These are phyloP conservation scores for Paecilomyces sp. DNA, from an alignment of 2,329 filamentous ascomycete species.

Conservation along the genomic window DNA sequence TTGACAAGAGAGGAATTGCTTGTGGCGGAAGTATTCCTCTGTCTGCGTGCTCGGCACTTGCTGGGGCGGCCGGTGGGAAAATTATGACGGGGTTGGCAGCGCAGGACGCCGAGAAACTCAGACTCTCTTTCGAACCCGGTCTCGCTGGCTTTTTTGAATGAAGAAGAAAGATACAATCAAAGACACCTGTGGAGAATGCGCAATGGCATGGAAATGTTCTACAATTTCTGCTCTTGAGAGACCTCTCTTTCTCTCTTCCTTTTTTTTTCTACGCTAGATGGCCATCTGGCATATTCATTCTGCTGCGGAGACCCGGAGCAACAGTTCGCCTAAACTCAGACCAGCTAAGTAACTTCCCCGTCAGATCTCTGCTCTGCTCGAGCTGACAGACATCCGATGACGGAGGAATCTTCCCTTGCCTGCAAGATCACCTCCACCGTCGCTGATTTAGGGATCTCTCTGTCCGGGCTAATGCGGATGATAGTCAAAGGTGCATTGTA, in stretches of 20 bases:
- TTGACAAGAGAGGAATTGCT: background rate
- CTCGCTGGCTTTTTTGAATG: background rate
- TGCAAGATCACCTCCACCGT: background rate
- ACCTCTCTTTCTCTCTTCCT: constrained; percentile 1
- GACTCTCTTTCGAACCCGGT: background rate
- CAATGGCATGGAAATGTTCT: background rate
- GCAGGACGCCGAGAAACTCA: background rate
- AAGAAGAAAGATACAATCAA: background rate
- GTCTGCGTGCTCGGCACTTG: constrained; percentile 2
- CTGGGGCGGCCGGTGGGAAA: constrained; percentile 1
- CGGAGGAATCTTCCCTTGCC: constrained; percentile 8
- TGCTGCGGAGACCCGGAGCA: background rate
- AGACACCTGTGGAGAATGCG: background rate
- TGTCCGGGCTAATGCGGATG: background rate
- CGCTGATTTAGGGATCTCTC: background rate
- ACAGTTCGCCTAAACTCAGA: background rate
- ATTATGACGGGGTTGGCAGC: constrained; percentile 6
- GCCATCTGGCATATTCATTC: background rate
- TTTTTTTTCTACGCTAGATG: background rate
- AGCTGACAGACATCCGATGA: constrained; percentile 12
- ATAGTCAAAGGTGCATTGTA: background rate
- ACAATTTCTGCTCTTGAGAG: background rate
- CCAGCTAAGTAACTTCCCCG: background rate
- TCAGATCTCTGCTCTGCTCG: background rate
- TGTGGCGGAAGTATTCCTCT: background rate